These are phyloP conservation scores for Aureobasidium vineae DNA, from an alignment of 2,329 filamentous ascomycete genomes.

Conservation along the genomic window DNA sequence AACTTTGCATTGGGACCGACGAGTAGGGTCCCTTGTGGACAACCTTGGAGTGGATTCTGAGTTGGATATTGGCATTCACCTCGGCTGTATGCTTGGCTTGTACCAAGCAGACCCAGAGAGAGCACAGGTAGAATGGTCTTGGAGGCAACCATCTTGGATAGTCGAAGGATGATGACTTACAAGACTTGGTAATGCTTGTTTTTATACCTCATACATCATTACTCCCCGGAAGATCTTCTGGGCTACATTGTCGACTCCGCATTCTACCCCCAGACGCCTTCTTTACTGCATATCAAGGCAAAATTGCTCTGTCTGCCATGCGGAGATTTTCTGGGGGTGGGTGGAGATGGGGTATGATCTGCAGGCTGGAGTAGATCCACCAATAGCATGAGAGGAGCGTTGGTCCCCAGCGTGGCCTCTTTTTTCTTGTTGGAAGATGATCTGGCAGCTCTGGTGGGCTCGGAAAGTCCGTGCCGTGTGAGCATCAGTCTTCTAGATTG, in stretches of 20 bases:
- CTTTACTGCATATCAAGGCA: background rate
- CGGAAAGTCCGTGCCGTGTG: background rate
- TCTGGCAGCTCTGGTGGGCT: background rate
- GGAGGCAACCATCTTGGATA: constrained; percentile 6
- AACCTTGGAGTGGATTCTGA: constrained; percentile 41
- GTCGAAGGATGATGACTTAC: background rate
- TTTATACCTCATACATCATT: background rate
- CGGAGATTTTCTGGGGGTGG: constrained; percentile 11
- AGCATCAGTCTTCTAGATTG: background rate
- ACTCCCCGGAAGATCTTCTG: constrained; percentile 2
- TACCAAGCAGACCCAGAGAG: constrained; percentile 3
- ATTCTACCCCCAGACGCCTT: constrained; percentile 2
- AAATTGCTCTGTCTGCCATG: background rate
- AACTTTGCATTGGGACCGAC: constrained; percentile 33
- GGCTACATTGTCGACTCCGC: constrained; percentile 16
- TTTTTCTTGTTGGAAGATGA: background rate
- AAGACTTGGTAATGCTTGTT: constrained; percentile 24
- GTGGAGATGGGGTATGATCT: constrained; percentile 19
- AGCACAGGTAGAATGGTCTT: constrained; percentile 12
- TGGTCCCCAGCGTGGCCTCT: background rate
- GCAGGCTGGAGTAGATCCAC: constrained; percentile 25
- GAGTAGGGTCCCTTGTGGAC: constrained; percentile 39
- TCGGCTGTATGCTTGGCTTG: constrained; percentile 25
- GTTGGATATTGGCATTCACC: constrained; percentile 42
- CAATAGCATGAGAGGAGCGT: background rate